Base-by-base conservation (phyloP, 2,329 filamentous ascomycete genomes). In the Diaporthe citriasiana region DNA sequence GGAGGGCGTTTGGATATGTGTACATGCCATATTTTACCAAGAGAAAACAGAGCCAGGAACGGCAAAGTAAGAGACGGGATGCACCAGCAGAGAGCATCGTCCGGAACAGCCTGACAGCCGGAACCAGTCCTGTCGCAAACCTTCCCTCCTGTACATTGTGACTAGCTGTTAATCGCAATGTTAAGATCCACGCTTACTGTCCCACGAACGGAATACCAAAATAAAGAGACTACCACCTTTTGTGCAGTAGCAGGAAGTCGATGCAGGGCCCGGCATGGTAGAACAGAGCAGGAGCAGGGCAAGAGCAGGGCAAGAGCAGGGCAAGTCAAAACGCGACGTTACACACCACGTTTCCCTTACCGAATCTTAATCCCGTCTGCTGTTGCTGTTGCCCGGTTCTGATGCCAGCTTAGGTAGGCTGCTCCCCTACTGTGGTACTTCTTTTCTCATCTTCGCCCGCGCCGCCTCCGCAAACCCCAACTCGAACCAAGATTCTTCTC, bases 401-500 rank as follows among this genome's bases (percentile, higher is more conserved):
- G 55, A 38, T 59, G 55, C 33, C 55, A 51, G 33, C 33, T 35
- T 35, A n/a, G n/a, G 4, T 35, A 12, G 22, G 47, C 47, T n/a
- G 47, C 47, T 50, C 27, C 12, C 15, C 50, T n/a, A n/a, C n/a
- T n/a, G n/a, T n/a, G n/a, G n/a, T n/a, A n/a, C 33, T n/a, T 13
- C 12, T 25, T 19, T 47, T 3, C 12, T 50, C 42, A 12, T 30
- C 13, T 13, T 66, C 30, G 45, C 13, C 22, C 47, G n/a, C 10
- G n/a, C 10, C 47, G 13, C 45, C 63, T 53, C 63, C 63, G 33
- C 33, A 68, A 53, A 40, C 63, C 63, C 63, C 63, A 68, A 68
- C 45, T 68, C 42, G n/a, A 38, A 45, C 47, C 63, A 27, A 53
- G 63, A 53, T 53, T 68, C 45, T 53, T n/a, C 63, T 27, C 47